Conservation (phyloP, 192 early-diverging fungal genomes). For the Kappamyces sp. region DNA sequence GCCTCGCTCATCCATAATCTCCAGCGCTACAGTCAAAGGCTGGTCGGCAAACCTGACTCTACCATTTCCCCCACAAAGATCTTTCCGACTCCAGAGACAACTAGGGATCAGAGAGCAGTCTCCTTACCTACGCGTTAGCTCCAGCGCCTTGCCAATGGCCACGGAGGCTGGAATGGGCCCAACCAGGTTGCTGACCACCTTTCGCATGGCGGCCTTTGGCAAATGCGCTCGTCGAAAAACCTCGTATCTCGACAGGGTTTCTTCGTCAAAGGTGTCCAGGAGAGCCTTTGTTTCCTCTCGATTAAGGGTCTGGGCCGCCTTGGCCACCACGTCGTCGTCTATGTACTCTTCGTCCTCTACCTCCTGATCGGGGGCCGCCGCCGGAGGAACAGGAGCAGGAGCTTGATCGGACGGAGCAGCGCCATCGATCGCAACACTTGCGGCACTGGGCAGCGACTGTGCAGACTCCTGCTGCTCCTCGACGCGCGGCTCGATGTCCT, state of each 20-base stretch:
- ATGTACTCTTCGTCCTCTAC: conserved; percentile 11
- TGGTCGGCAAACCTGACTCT: conserved; percentile 52
- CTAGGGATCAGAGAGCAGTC: conserved; percentile 48
- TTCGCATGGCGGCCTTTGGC: conserved; percentile 69
- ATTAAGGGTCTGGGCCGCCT: conserved; percentile 1
- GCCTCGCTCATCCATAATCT: conserved; percentile 75
- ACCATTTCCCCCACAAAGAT: conserved; percentile 89
- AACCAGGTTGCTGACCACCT: conserved; percentile 30
- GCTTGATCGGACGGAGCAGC: no score
- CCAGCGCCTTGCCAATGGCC: conserved; percentile 5
- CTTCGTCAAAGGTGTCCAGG: conserved; percentile 13
- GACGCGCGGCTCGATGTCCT: background rate
- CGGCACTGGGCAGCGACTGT: background rate
- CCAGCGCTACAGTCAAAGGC: conserved; percentile 45
- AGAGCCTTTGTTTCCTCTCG: conserved; percentile 11
- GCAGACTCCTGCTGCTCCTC: conserved; percentile 10
- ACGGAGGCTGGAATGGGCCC: conserved; percentile 7
- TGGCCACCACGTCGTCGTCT: conserved; percentile 13
- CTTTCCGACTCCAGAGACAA: conserved; percentile 84
- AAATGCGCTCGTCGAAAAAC: conserved; percentile 73
- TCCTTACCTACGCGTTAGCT: conserved; percentile 55
- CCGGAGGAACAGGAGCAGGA: background rate
- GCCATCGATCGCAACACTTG: background rate
- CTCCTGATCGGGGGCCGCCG: background rate
- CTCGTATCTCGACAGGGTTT: conserved; percentile 57